phyloP scores from a whole-genome alignment of 1,284 basidiomycete genomes.

The Ustilago lituana region DNA sequence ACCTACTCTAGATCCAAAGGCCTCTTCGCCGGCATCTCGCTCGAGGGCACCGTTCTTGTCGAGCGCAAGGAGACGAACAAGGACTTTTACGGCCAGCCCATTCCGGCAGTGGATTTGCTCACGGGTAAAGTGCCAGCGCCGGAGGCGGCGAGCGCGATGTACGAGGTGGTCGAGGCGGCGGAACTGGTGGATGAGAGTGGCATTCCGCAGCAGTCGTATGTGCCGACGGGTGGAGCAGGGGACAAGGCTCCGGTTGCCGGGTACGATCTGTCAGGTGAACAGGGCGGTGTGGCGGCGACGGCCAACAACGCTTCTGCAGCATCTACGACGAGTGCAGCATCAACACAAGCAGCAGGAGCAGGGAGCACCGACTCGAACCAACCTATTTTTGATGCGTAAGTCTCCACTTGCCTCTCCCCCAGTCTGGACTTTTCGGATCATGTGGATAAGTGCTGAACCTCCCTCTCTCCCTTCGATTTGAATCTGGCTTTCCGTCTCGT shows the following conservation, averaged over 20 bases:
- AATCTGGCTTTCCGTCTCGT: neutral
- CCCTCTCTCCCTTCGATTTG: too few relatives aligned
- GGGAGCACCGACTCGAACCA: conserved; percentile 8
- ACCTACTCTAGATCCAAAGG: conserved; percentile 95
- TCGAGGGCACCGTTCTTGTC: conserved; percentile 93
- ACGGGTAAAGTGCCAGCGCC: conserved; percentile 92
- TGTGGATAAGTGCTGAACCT: too few relatives aligned
- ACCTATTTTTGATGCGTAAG: conserved; percentile 49
- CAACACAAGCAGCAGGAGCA: conserved; percentile 1
- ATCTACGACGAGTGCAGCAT: neutral
- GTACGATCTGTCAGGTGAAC: conserved; percentile 28
- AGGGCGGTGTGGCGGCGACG: neutral
- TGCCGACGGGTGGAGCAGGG: conserved; percentile 70
- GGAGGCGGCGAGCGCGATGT: conserved; percentile 89
- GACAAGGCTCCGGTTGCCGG: conserved; percentile 7
- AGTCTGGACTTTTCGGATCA: too few relatives aligned
- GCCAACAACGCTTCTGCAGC: neutral
- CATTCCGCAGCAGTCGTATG: conserved; percentile 81
- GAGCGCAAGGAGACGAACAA: conserved; percentile 82
- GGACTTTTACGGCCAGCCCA: conserved; percentile 91
- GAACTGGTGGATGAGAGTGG: conserved; percentile 73
- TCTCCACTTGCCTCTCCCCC: too few relatives aligned
- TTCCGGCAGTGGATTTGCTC: conserved; percentile 89
- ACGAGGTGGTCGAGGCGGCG: conserved; percentile 88
- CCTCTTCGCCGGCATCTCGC: conserved; percentile 90